Conservation (phyloP, 1,139 yeast species). For the Debaryomyces subglobosus region DNA sequence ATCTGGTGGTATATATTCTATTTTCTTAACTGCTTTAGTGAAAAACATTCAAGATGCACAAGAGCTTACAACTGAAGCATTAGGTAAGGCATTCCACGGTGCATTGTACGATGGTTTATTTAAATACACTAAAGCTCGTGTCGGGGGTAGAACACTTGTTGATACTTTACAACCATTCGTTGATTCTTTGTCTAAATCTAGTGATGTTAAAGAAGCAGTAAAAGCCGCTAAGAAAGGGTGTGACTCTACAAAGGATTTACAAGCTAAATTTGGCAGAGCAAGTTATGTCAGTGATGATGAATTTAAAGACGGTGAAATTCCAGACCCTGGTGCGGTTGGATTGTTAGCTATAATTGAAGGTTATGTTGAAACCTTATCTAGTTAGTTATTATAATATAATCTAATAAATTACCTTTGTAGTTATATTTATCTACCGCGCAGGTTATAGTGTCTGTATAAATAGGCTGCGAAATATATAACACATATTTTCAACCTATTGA, state of each 20-base stretch:
- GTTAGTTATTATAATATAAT: neutral
- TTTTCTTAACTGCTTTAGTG: slow-evolving; percentile 57
- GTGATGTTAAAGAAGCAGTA: slow-evolving; percentile 61
- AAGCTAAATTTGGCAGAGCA: slow-evolving; percentile 92
- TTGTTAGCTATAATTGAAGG: slow-evolving; percentile 70
- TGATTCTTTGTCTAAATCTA: slow-evolving; percentile 53
- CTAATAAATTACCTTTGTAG: slow-evolving; percentile 9
- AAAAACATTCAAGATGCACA: slow-evolving; percentile 38
- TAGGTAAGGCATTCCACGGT: slow-evolving; percentile 34
- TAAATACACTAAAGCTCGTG: slow-evolving; percentile 84
- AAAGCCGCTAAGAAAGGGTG: slow-evolving; percentile 77
- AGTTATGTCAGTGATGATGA: slow-evolving; percentile 78
- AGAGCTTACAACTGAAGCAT: slow-evolving; percentile 32
- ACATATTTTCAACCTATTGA: neutral
- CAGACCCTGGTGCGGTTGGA: slow-evolving; percentile 95
- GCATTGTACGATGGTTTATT: slow-evolving; percentile 48
- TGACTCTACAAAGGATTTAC: slow-evolving; percentile 67
- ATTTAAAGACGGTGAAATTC: slow-evolving; percentile 61
- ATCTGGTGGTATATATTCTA: slow-evolving; percentile 90
- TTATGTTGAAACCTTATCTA: slow-evolving; percentile 22
- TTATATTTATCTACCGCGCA: slow-evolving; percentile 7
- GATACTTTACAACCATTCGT: slow-evolving; percentile 90
- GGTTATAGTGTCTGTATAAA: slow-evolving; percentile 7
- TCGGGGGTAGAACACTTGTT: slow-evolving; percentile 87
- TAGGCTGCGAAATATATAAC: slow-evolving; percentile 1